Conservation (phyloP, 441 rosid species). For the Gossypium lobatum region DNA sequence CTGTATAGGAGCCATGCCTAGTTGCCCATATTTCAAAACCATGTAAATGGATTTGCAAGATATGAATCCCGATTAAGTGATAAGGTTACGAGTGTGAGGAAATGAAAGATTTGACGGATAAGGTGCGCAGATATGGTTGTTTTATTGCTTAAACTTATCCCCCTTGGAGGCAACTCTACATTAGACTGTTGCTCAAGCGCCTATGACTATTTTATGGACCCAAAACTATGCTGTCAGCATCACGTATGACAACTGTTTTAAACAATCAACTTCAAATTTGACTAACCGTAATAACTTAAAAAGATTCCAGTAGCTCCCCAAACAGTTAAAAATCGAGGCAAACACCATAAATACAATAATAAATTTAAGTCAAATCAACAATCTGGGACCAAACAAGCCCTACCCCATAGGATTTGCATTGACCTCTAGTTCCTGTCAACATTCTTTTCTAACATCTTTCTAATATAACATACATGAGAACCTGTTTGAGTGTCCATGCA, state of each 20-base stretch:
- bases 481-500: constrained; percentile 20
- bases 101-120: neutral
- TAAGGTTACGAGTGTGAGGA: neutral
- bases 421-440: constrained; percentile 16
- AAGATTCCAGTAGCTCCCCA: constrained; percentile 21
- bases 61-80: neutral
- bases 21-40: neutral
- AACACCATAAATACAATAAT: constrained; percentile 20
- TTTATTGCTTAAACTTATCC: neutral
- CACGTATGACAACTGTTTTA: neutral
- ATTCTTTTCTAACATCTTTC: constrained; percentile 12
- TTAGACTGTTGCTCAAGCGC: neutral
- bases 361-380: constrained; percentile 15
- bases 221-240: neutral
- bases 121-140: neutral
- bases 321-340: constrained; percentile 16
- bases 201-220: neutral
- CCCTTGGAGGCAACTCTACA: neutral
- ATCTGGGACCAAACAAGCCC: constrained; percentile 22
- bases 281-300: constrained; percentile 23
- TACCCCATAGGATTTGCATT: constrained; percentile 19
- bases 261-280: constrained; percentile 10
- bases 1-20: neutral
- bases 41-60: neutral
- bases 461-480: constrained; percentile 18